A percentile compares a stretch with the other conserved stretches of the same genome.
These are phyloP conservation scores for Golovinomyces cichoracearum DNA, from an alignment of 2,329 filamentous ascomycete genomes.

Conservation along the genomic window DNA sequence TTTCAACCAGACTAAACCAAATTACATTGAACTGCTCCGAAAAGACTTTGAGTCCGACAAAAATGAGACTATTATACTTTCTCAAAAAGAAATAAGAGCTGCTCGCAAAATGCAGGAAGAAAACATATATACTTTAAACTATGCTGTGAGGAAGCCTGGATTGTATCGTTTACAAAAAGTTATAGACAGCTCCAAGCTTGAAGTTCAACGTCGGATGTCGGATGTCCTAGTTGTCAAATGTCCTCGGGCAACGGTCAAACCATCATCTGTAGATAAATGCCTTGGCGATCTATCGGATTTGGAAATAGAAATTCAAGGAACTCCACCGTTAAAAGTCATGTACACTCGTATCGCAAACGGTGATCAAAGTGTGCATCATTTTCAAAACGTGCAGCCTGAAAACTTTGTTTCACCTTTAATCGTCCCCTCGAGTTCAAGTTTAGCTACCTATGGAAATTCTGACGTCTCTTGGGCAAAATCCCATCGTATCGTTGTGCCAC, in stretches of 20 bases:
- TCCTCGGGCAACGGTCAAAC: slow-evolving; percentile 49
- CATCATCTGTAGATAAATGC: slow-evolving; percentile 42
- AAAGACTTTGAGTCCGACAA: slow-evolving; percentile 58
- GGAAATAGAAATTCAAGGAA: slow-evolving; percentile 59
- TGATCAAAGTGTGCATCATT: slow-evolving; percentile 60
- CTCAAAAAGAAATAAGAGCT: slow-evolving; percentile 42
- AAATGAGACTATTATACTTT: slow-evolving; percentile 57
- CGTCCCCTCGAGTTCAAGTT: slow-evolving; percentile 28
- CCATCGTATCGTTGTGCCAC: slow-evolving; percentile 47
- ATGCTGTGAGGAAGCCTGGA: slow-evolving; percentile 60
- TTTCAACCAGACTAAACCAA: slow-evolving; percentile 80
- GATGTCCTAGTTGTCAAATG: slow-evolving; percentile 71
- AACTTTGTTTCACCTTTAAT: slow-evolving; percentile 54
- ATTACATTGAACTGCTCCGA: slow-evolving; percentile 67
- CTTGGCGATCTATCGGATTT: slow-evolving; percentile 71
- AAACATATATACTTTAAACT: slow-evolving; percentile 38
- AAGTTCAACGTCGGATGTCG: slow-evolving; percentile 51
- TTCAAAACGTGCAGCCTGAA: slow-evolving; percentile 82
- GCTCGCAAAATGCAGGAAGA: slow-evolving; percentile 37
- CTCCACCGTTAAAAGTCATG: slow-evolving; percentile 71
- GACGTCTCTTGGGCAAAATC: slow-evolving; percentile 60
- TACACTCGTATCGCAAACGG: slow-evolving; percentile 75
- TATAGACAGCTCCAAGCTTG: slow-evolving; percentile 76
- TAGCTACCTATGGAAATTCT: slow-evolving; percentile 31
- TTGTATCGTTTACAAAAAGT: slow-evolving; percentile 68